Evolutionary conservation across 495 filamentous ascomycete genomes (phyloP).

Genomic region (Tricharina praecox): DNA sequence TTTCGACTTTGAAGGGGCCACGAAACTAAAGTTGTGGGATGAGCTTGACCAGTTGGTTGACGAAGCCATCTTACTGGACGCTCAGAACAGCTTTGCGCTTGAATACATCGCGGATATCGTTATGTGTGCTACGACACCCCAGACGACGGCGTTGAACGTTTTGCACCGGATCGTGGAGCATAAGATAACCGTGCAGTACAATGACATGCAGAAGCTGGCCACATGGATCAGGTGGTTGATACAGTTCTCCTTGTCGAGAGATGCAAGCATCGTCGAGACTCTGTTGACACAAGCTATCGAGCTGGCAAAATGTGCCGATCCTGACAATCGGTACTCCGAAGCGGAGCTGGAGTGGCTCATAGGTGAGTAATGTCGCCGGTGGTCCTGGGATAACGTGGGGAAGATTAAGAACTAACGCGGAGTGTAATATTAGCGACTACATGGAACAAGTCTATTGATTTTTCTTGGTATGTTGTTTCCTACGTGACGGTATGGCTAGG

Average conservation of each 20-base stretch:
- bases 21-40: slow-evolving; percentile 50
- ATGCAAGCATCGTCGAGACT: slow-evolving; percentile 31
- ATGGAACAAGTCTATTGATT: slow-evolving; percentile 24
- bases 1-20: slow-evolving; percentile 61
- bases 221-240: slow-evolving; percentile 19
- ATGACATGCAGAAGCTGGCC: slow-evolving; percentile 15
- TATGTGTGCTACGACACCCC: slow-evolving; percentile 37
- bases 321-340: slow-evolving; percentile 40
- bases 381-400: not conserved
- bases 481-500: no score
- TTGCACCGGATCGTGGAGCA: slow-evolving; percentile 21
- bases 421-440: slow-evolving; percentile 15
- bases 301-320: slow-evolving; percentile 31
- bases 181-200: slow-evolving; percentile 10
- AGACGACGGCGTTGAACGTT: slow-evolving; percentile 10
- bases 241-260: slow-evolving; percentile 19
- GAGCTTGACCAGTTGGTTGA: slow-evolving; percentile 44
- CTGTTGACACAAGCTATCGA: slow-evolving; percentile 41
- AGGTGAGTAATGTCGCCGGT: slow-evolving; percentile 7
- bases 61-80: slow-evolving; percentile 31
- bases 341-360: slow-evolving; percentile 68
- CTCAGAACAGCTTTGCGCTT: slow-evolving; percentile 14
- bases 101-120: slow-evolving; percentile 39
- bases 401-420: not conserved
- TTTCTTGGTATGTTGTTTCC: slow-evolving; percentile 17